These are phyloP conservation scores for Phytophthora rubi DNA, from an alignment of 352 stramenopile species.

Conservation along the genomic window DNA sequence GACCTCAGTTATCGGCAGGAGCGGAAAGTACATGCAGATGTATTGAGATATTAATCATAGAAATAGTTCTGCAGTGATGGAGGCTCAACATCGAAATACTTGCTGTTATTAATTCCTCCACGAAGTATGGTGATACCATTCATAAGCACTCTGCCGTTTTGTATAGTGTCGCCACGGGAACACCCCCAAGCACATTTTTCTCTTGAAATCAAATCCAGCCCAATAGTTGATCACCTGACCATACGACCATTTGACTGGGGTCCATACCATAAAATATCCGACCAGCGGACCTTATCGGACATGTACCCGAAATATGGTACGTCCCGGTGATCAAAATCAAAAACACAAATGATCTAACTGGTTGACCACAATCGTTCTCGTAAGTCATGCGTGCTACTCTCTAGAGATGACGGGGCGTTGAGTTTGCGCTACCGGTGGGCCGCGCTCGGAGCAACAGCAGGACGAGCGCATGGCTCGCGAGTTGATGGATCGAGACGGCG, in stretches of 20 bases:
- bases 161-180: background rate
- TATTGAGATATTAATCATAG: background rate
- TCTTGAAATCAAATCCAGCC: background rate
- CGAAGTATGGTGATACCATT: slow-evolving; percentile 2
- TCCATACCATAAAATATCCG: no score
- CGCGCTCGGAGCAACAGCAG: slow-evolving; percentile 58
- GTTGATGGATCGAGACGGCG: slow-evolving; percentile 82
- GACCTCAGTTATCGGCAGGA: background rate
- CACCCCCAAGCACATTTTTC: background rate
- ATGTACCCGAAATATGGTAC: no score
- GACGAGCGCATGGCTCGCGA: slow-evolving; percentile 66
- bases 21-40: background rate
- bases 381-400: no score
- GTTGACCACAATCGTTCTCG: no score
- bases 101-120: background rate
- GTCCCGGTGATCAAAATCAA: no score
- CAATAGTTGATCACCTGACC: slow-evolving; percentile 1
- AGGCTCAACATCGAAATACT: background rate
- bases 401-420: no score
- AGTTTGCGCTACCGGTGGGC: slow-evolving; percentile 7
- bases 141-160: background rate
- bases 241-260: background rate
- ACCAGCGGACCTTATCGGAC: no score
- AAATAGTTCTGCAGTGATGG: background rate
- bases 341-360: no score